Conservation (phyloP, 2,329 filamentous ascomycete species). For the Gaeumannomyces sp. region DNA sequence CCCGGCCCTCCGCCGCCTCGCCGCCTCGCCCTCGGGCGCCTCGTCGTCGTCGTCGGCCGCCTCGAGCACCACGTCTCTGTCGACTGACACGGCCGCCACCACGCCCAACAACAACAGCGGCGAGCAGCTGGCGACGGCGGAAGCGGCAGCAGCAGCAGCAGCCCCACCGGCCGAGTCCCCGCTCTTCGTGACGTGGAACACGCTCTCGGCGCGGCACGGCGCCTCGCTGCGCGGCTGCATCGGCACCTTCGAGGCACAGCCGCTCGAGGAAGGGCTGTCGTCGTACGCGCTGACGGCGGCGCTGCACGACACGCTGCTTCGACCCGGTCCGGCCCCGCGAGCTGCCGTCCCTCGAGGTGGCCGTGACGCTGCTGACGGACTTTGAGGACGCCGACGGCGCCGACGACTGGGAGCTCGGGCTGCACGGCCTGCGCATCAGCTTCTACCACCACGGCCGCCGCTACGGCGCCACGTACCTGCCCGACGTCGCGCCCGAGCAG, state of each 20-base stretch:
- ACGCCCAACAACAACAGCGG: slow-evolving; percentile 16
- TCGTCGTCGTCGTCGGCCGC: slow-evolving; percentile 22
- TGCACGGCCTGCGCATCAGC: slow-evolving; percentile 79
- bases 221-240: slow-evolving; percentile 86
- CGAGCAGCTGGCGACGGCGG: not conserved
- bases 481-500: slow-evolving; percentile 86
- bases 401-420: slow-evolving; percentile 81
- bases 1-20: slow-evolving; percentile 37
- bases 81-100: slow-evolving; percentile 18
- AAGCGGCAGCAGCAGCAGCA: slow-evolving; percentile 10
- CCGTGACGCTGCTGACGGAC: slow-evolving; percentile 76
- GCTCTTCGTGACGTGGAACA: slow-evolving; percentile 95
- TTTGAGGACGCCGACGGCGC: slow-evolving; percentile 68
- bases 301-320: slow-evolving; percentile 58
- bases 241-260: slow-evolving; percentile 80
- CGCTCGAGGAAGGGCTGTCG: slow-evolving; percentile 65
- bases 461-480: slow-evolving; percentile 79
- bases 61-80: slow-evolving; percentile 26
- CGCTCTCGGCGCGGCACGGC: slow-evolving; percentile 49
- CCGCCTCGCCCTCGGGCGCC: slow-evolving; percentile 28
- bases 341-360: slow-evolving; percentile 53
- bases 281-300: slow-evolving; percentile 79
- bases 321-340: slow-evolving; percentile 46
- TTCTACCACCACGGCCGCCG: slow-evolving; percentile 69
- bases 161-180: slow-evolving; percentile 51